Evolutionary conservation across 2,329 filamentous ascomycete genomes (phyloP), one percentile per base, ranked within the genome.

Genomic region (Venturia aucupariae): DNA sequence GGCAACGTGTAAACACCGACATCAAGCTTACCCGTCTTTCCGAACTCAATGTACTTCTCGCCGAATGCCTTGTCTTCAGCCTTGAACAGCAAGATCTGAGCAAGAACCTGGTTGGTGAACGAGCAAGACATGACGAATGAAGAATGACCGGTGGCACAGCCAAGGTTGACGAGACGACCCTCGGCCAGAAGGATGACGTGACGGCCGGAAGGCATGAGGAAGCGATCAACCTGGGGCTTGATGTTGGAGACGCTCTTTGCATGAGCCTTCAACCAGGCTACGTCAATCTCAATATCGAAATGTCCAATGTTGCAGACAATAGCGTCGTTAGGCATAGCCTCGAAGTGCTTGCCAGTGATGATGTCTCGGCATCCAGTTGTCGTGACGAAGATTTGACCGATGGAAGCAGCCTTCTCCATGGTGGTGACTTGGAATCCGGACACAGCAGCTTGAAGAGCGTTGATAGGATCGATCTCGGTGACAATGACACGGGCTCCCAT

Each of bases 111-210:
- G 89, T 99, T 99, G 86, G 92, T 96, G 89, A 99, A 99, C 69
- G 93, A 97, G 89, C 94, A 99, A 73, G 92, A 97, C 94, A 99
- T 97, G 84, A 99, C 94, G 81, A 99, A 99, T 63, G 93, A 97
- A 71, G 92, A 96, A 89, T 99, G 94, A 72, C 94, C 94, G 69
- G 94, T 99, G 77, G 94, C 94, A 81, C 94, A 99, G 80, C 94
- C 94, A 73, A 99, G 85, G 89, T 99, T 99, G 83, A 99, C 94
- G 70, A 99, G 90, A 84, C 94, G 93, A 72, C 94, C 94, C 84
- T 97, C 94, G 69, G 94, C 94, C 69, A 99, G 87, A 74, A 99
- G 92, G 81, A 99, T 96, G 85, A 99, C 92, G 86, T 97, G 89
- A 74, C 90, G 88, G 81, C 94, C 94, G 81, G 78, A 94, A 79